Conservation (phyloP, 495 filamentous ascomycete species). For the Penicillium longicatenatum region DNA sequence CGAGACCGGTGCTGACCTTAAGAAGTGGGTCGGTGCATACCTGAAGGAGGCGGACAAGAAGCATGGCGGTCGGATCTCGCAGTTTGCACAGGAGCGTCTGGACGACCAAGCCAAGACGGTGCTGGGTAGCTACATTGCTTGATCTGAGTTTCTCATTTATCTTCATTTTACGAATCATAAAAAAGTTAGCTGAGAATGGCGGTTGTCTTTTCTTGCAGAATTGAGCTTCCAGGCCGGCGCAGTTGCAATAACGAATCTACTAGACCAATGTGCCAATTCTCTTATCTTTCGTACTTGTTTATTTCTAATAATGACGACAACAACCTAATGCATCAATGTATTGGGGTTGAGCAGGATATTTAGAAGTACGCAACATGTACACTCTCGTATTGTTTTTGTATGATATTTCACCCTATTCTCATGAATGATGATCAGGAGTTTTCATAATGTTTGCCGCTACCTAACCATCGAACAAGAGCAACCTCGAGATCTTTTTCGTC, state of each 20-base stretch:
- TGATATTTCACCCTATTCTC: no score
- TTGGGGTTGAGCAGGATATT: no score
- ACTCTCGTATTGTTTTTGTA: no score
- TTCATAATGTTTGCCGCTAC: no score
- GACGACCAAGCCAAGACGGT: constrained; percentile 55
- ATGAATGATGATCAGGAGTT: no score
- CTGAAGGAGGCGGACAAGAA: constrained; percentile 62
- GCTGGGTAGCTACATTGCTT: constrained; percentile 58
- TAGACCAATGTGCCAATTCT: constrained; percentile 5
- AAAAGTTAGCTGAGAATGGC: constrained; percentile 5
- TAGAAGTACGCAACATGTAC: no score
- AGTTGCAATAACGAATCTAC: constrained; percentile 7
- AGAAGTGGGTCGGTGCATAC: constrained; percentile 75
- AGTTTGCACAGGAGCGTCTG: constrained; percentile 61
- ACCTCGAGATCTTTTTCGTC: background rate
- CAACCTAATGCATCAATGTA: background rate
- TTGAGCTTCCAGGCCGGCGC: background rate
- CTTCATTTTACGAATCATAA: background rate
- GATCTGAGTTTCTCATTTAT: constrained; percentile 1
- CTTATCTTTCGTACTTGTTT: background rate
- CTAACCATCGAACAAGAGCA: background rate
- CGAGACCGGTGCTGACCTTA: constrained; percentile 72
- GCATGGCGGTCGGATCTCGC: constrained; percentile 54
- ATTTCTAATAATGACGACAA: background rate
- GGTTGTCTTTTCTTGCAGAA: background rate